These are phyloP conservation scores for Rhizopogon vinicolor DNA, from an alignment of 768 basidiomycete species.

Conservation along the genomic window DNA sequence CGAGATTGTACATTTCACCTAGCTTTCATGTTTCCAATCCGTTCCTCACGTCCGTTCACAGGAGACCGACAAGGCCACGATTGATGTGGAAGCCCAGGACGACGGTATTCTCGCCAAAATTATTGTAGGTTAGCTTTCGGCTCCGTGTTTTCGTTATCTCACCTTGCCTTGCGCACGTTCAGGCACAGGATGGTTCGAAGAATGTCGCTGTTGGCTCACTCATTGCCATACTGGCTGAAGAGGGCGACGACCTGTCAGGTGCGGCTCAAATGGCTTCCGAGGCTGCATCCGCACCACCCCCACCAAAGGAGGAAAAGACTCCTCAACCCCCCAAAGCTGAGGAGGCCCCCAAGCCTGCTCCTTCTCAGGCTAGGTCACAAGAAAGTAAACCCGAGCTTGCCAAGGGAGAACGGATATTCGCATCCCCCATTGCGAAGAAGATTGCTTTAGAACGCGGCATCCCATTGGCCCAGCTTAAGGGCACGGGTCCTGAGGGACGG, in stretches of 20 bases:
- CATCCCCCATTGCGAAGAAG: constrained; percentile 94
- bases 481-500: constrained; percentile 89
- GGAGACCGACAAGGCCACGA: constrained; percentile 99
- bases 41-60: constrained; percentile 25
- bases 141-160: neutral
- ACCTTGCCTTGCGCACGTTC: constrained; percentile 2
- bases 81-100: constrained; percentile 98
- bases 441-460: constrained; percentile 93
- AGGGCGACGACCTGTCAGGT: constrained; percentile 90
- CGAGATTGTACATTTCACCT: constrained; percentile 69
- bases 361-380: constrained; percentile 29
- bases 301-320: constrained; percentile 29
- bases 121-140: constrained; percentile 53
- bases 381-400: constrained; percentile 53
- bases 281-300: constrained; percentile 37
- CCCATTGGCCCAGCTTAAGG: constrained; percentile 85
- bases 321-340: constrained; percentile 40
- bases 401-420: constrained; percentile 83
- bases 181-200: constrained; percentile 86
- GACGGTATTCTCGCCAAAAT: constrained; percentile 97
- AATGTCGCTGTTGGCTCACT: constrained; percentile 79
- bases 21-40: constrained; percentile 6
- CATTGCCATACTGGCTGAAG: constrained; percentile 91
- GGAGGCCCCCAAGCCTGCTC: constrained; percentile 29
- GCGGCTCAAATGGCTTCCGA: constrained; percentile 70